phyloP scores from a whole-genome alignment of 108 stramenopile species.

The Fragilaria crotonensis region DNA sequence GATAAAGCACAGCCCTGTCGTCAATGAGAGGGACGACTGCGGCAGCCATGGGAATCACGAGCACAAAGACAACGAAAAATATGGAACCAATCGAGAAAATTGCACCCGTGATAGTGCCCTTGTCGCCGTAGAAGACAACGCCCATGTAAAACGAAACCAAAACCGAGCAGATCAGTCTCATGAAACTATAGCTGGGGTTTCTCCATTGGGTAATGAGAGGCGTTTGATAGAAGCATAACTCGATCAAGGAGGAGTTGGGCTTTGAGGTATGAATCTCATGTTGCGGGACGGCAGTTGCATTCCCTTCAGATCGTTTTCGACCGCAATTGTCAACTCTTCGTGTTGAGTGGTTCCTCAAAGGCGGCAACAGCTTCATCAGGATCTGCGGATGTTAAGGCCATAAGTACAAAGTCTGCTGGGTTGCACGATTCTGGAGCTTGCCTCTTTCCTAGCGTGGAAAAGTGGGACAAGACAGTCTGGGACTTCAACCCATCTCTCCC shows the following conservation, averaged over 20 bases:
- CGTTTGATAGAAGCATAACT: not conserved
- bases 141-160: conserved; percentile 22
- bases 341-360: not conserved
- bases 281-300: not conserved
- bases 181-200: not conserved
- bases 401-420: not conserved
- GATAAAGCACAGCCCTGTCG: conserved; percentile 35
- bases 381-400: not conserved
- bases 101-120: conserved; percentile 23
- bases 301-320: not conserved
- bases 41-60: conserved; percentile 40
- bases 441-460: not conserved
- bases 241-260: not conserved
- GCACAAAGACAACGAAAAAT: conserved; percentile 32
- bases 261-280: not conserved
- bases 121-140: conserved; percentile 24
- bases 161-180: conserved; percentile 1
- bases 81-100: conserved; percentile 31
- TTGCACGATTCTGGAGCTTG: not conserved
- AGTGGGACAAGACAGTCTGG: not conserved
- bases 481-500: not conserved
- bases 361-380: not conserved
- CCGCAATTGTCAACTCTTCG: not conserved
- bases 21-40: conserved; percentile 34
- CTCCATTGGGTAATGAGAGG: not conserved